phyloP scores from a whole-genome alignment of 331 rosid genomes.

The Quercus phellos region DNA sequence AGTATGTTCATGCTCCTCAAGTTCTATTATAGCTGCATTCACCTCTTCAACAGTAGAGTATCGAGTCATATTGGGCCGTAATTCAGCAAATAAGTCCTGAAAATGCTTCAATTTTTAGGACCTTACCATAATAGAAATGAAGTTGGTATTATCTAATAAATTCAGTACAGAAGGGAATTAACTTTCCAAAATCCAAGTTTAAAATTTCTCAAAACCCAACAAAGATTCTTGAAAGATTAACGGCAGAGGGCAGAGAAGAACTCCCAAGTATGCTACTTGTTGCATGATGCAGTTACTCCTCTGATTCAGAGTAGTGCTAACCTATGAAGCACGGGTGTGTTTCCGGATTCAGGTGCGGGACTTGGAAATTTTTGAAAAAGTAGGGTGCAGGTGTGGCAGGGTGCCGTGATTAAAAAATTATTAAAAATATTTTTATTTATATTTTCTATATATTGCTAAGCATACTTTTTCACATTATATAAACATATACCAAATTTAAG shows the following conservation, averaged over 20 bases:
- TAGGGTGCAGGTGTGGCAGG: too few relatives aligned
- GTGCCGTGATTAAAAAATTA: too few relatives aligned
- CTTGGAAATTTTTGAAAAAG: too few relatives aligned
- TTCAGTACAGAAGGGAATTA: not conserved
- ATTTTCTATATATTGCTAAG: too few relatives aligned
- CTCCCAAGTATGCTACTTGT: not conserved
- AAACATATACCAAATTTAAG: too few relatives aligned
- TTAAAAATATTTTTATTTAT: too few relatives aligned
- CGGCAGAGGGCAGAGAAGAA: not conserved
- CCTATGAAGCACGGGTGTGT: not conserved
- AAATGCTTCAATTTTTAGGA: conserved; percentile 16
- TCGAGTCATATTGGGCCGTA: conserved; percentile 89
- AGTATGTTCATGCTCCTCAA: conserved; percentile 70
- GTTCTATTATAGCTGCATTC: conserved; percentile 78
- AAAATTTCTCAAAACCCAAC: not conserved
- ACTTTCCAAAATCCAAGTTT: not conserved
- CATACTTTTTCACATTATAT: too few relatives aligned
- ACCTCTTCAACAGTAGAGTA: conserved; percentile 77
- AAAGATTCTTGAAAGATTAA: not conserved
- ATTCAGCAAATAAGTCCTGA: conserved; percentile 90
- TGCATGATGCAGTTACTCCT: not conserved
- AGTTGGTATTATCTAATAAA: not conserved
- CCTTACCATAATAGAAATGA: not conserved
- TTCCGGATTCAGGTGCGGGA: too few relatives aligned
- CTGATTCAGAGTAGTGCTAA: not conserved